A percentile compares a stretch with the other conserved stretches of the same genome.
phyloP scores from a whole-genome alignment of 2,329 filamentous ascomycete genomes.

The Xylariaceae sp. region DNA sequence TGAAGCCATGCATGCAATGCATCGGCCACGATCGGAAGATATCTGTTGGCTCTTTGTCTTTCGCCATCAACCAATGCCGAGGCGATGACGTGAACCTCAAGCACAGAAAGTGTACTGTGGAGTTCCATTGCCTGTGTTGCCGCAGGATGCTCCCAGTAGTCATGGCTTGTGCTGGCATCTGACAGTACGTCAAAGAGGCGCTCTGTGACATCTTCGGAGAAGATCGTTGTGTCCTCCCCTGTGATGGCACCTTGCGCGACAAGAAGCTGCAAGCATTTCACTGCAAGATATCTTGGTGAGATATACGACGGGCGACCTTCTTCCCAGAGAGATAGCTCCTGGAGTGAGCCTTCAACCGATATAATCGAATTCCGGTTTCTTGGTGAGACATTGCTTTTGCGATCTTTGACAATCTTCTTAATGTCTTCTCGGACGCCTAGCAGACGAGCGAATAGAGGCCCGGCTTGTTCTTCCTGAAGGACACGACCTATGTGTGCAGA shows the following conservation, averaged over 20 bases:
- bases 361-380: constrained; percentile 54
- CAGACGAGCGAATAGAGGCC: constrained; percentile 52
- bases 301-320: constrained; percentile 45
- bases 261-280: constrained; percentile 60
- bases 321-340: constrained; percentile 58
- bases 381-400: constrained; percentile 66
- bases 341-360: constrained; percentile 50
- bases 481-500: constrained; percentile 57
- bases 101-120: constrained; percentile 42
- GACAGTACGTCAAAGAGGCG: constrained; percentile 45
- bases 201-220: constrained; percentile 46
- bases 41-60: constrained; percentile 39
- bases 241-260: constrained; percentile 47
- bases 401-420: constrained; percentile 56
- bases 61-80: constrained; percentile 39
- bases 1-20: constrained; percentile 40
- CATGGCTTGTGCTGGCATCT: constrained; percentile 29
- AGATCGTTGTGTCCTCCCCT: constrained; percentile 45
- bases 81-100: constrained; percentile 52
- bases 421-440: constrained; percentile 55
- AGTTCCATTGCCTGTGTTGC: constrained; percentile 34
- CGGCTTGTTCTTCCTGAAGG: constrained; percentile 51
- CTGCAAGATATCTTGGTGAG: constrained; percentile 59
- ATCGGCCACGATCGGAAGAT: constrained; percentile 49
- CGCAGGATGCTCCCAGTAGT: constrained; percentile 35